A percentile compares a stretch with the other conserved stretches of the same genome.
These are phyloP conservation scores for Lophiotrema nucula DNA, from an alignment of 495 filamentous ascomycete genomes.

Conservation along the genomic window DNA sequence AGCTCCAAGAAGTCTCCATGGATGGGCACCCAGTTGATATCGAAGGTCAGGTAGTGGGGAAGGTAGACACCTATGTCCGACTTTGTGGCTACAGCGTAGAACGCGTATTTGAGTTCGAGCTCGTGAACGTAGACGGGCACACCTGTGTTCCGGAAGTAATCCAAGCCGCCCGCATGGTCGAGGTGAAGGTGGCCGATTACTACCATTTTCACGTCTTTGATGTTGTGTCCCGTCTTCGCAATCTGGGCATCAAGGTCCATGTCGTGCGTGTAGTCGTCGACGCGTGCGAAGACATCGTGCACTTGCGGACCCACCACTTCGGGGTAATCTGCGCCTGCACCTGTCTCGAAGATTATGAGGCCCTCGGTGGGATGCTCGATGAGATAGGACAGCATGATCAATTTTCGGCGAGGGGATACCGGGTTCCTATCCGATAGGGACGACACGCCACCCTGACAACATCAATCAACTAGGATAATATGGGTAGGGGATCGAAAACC, in stretches of 20 bases:
- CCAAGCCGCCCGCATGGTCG: constrained; percentile 56
- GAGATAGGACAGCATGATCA: constrained; percentile 47
- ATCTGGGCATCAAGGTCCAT: constrained; percentile 51
- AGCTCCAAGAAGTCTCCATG: constrained; percentile 39
- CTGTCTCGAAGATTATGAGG: constrained; percentile 54
- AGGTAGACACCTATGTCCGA: constrained; percentile 48
- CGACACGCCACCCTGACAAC: constrained; percentile 24
- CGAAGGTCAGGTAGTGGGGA: constrained; percentile 42
- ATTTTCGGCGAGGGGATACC: constrained; percentile 40
- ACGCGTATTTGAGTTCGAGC: constrained; percentile 51
- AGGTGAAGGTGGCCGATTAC: constrained; percentile 56
- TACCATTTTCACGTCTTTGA: constrained; percentile 54
- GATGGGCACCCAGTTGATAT: constrained; percentile 34
- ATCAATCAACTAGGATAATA: neutral
- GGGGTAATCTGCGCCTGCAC: constrained; percentile 49
- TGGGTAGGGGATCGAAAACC: neutral
- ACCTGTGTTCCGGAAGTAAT: constrained; percentile 49
- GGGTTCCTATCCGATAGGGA: constrained; percentile 31
- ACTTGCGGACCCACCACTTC: constrained; percentile 43
- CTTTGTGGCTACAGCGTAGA: constrained; percentile 47
- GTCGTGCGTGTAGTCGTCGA: constrained; percentile 40
- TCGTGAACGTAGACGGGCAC: constrained; percentile 56
- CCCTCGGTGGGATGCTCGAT: constrained; percentile 54
- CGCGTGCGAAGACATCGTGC: constrained; percentile 51
- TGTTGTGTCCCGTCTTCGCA: constrained; percentile 47